Conservation (phyloP, 1,284 basidiomycete genomes). For the Moesziomyces aphidis region DNA sequence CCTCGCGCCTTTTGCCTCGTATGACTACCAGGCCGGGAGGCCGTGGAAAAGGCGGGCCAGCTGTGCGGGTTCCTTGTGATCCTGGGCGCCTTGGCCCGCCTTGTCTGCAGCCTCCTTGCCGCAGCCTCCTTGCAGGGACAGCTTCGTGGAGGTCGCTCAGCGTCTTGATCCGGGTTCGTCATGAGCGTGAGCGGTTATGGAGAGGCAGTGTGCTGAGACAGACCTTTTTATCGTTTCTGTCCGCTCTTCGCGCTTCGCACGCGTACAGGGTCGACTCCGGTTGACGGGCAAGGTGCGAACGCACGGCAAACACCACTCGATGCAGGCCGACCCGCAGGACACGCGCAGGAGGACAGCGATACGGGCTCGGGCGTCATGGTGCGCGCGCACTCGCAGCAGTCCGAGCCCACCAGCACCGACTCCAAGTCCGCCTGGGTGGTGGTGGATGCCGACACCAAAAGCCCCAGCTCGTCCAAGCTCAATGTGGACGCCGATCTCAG, state of each 20-base stretch:
- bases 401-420: slow-evolving; percentile 13
- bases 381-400: slow-evolving; percentile 17
- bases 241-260: too few relatives aligned
- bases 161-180: neutral
- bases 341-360: slow-evolving; percentile 33
- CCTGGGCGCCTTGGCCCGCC: slow-evolving; percentile 22
- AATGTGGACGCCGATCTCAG: neutral
- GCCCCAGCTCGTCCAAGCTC: slow-evolving; percentile 10
- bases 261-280: too few relatives aligned
- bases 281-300: too few relatives aligned
- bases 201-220: neutral
- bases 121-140: neutral
- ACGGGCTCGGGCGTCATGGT: slow-evolving; percentile 39
- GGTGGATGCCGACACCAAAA: slow-evolving; percentile 29
- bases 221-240: neutral
- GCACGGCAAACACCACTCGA: too few relatives aligned
- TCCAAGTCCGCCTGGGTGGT: slow-evolving; percentile 25
- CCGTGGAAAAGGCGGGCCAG: slow-evolving; percentile 27
- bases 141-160: slow-evolving; percentile 3
- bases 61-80: slow-evolving; percentile 32
- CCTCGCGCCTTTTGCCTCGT: slow-evolving; percentile 36
- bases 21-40: slow-evolving; percentile 31
- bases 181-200: neutral
- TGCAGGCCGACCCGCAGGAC: neutral
- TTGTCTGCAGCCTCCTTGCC: neutral